phyloP scores from a whole-genome alignment of 164 flowering plant genomes.

The Pachysandra terminalis region DNA sequence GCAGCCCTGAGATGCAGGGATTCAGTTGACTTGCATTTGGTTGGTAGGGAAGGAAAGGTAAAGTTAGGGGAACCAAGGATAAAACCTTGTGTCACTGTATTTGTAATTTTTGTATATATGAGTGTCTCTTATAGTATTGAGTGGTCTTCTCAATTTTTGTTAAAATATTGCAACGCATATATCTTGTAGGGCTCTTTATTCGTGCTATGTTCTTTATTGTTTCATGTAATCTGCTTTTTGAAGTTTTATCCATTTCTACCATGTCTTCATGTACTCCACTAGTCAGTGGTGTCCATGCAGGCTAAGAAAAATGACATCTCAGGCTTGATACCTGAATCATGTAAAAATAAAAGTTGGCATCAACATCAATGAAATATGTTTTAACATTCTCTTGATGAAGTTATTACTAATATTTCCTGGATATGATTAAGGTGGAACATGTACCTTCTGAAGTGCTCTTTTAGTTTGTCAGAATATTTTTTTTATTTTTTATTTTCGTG shows the following conservation, averaged over 20 bases:
- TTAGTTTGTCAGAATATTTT: neutral
- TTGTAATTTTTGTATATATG: slow-evolving; percentile 22
- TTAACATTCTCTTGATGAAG: neutral
- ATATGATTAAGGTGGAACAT: slow-evolving; percentile 4
- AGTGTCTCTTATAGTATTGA: slow-evolving; percentile 20
- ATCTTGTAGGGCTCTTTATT: slow-evolving; percentile 6
- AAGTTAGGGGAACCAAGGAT: slow-evolving; percentile 40
- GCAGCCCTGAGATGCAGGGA: slow-evolving; percentile 33
- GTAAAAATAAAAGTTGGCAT: slow-evolving; percentile 4
- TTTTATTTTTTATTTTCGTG: too few relatives aligned
- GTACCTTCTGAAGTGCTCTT: neutral
- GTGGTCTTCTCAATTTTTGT: slow-evolving; percentile 17
- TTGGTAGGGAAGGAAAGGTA: slow-evolving; percentile 64
- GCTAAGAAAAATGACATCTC: slow-evolving; percentile 6
- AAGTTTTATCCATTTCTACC: slow-evolving; percentile 10
- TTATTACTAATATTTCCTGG: slow-evolving; percentile 3
- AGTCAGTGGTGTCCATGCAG: slow-evolving; percentile 11
- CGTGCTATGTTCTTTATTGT: slow-evolving; percentile 3
- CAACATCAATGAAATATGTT: slow-evolving; percentile 10
- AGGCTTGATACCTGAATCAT: slow-evolving; percentile 10
- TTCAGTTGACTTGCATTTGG: slow-evolving; percentile 36
- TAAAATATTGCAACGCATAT: slow-evolving; percentile 22
- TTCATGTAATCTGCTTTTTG: slow-evolving; percentile 7
- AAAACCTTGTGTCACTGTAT: slow-evolving; percentile 27
- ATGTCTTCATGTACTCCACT: slow-evolving; percentile 8